Percentiles rank a stretch among this genome's conserved stretches.
These are phyloP conservation scores for Serendipita sp. DNA, from an alignment of 1,284 basidiomycete genomes.

Conservation along the genomic window DNA sequence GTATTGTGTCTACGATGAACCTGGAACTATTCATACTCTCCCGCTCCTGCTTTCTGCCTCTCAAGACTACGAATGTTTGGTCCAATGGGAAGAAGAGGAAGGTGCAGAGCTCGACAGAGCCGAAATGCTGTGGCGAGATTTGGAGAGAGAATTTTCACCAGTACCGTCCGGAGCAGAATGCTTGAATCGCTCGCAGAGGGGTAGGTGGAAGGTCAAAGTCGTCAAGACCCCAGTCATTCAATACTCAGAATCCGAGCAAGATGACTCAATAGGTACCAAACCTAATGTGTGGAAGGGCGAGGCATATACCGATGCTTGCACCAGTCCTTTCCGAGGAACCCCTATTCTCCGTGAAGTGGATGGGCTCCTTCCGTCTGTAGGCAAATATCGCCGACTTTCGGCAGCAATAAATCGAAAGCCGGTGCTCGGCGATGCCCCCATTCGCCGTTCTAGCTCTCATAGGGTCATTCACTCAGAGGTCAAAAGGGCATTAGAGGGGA, in stretches of 20 bases:
- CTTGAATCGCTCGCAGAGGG: background rate
- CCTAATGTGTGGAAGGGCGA: background rate
- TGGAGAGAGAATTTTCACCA: background rate
- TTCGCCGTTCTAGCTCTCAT: background rate
- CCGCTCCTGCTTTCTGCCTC: background rate
- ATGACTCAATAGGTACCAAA: background rate
- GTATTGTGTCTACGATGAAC: background rate
- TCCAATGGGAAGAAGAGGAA: background rate
- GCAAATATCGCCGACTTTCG: background rate
- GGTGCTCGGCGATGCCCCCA: background rate
- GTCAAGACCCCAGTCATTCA: background rate
- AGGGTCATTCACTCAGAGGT: no score
- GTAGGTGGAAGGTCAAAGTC: background rate
- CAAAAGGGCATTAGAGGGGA: no score
- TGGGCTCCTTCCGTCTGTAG: background rate
- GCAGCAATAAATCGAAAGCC: background rate
- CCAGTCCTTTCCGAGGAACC: background rate
- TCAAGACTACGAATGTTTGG: background rate
- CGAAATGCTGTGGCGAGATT: background rate
- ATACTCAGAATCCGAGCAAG: background rate
- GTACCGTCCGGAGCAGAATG: background rate
- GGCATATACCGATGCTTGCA: background rate
- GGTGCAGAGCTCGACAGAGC: background rate
- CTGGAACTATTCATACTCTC: background rate
- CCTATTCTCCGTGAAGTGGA: background rate